These are phyloP conservation scores for Cercophora scortea DNA, from an alignment of 495 filamentous ascomycete genomes.

Conservation along the genomic window DNA sequence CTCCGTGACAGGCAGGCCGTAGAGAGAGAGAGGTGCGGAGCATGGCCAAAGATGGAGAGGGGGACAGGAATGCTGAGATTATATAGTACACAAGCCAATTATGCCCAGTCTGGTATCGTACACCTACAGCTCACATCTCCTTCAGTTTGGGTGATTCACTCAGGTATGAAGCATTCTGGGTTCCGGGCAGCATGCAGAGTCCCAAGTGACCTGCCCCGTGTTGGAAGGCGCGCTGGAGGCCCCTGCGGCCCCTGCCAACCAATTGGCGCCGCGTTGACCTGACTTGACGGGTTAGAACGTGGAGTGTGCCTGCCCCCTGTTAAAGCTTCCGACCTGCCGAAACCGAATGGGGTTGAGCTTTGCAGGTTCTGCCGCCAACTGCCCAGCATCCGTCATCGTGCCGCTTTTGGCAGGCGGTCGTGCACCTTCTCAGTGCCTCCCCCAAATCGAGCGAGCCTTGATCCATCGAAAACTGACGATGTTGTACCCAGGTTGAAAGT, in stretches of 20 bases:
- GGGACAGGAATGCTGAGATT: neutral
- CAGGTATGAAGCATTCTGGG: neutral
- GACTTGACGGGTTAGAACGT: neutral
- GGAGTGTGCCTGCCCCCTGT: no score
- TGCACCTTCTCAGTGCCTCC: neutral
- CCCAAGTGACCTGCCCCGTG: neutral
- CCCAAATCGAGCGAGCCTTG: neutral
- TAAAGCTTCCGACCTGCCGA: neutral
- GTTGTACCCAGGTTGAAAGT: no score
- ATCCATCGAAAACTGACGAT: no score
- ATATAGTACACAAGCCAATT: neutral
- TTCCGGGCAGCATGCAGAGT: neutral
- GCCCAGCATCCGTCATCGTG: neutral
- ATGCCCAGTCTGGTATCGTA: neutral
- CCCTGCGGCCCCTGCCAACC: neutral
- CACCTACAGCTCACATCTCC: neutral
- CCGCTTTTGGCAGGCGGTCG: conserved; percentile 12
- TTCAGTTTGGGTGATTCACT: no score
- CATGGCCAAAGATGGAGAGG: conserved; percentile 14
- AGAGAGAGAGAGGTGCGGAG: conserved; percentile 15
- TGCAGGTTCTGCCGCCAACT: neutral
- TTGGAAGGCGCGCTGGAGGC: conserved; percentile 1
- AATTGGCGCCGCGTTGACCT: no score
- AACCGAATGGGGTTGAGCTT: neutral
- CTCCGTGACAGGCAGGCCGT: conserved; percentile 17